Base-by-base conservation (phyloP, 2,329 filamentous ascomycete species). In the Trichoderma koningiopsis region DNA sequence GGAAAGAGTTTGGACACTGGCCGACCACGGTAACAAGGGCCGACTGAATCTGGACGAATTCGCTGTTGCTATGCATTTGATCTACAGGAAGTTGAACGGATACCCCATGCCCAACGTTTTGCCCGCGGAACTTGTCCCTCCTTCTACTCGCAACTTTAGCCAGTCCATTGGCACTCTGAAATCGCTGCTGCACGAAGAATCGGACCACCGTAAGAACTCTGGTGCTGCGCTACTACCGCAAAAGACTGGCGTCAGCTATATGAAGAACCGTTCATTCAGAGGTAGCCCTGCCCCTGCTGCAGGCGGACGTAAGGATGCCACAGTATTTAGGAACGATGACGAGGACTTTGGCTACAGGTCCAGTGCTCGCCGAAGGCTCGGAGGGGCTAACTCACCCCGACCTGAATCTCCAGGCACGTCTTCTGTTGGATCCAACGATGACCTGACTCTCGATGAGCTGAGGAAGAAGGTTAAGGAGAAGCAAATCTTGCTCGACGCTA, bases 41-140 rank as follows among this genome's bases (percentile, higher is more conserved):
- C 91, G 94, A 68, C 86, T 99, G 35, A 94, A 99, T 75, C 88
- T 98, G 76, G 96, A 99, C 78, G 96, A 99, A 77, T 99, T 99
- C 77, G 94, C 96, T 10, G 95, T 99, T 64, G 94, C 94, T 11
- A 99, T 99, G 96, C 96, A 99, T 86, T 83, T 99, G 81, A 99
- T 99, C 75, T 99, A 99, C 82, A 88, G 96, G 75, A 97, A 96
- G 78, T 86, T 99, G 65, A 98, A 99, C 76, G 95, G 95, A 43
- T 98, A 98, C 76, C 94, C 95, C 1, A 86, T 98, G 37, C 96
- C 96, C 19, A 92, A 90, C 75, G 90, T 91, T 56, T 86, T 99
- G 13, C 96, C 96, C 10, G 89, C 96, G 0, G 96, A 99, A 83
- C 88, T 99, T 70, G 90, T 98, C 7, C 96, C 96, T 27, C 96